These are phyloP conservation scores for Amphicarpaea edgeworthii DNA, from an alignment of 306 rosid genomes.

Conservation along the genomic window DNA sequence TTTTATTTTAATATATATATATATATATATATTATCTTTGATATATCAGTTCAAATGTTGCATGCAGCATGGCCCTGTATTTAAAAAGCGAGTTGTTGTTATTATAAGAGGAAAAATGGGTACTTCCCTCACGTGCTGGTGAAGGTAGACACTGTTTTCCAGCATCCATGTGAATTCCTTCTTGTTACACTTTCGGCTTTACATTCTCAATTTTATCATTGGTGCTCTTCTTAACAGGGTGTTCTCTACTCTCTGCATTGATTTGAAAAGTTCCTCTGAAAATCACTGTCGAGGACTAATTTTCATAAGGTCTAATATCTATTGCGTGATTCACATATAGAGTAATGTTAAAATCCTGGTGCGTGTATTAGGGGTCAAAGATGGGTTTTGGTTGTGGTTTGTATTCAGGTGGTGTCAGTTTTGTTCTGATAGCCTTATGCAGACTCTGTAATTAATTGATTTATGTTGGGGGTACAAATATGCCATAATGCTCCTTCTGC, in stretches of 20 bases:
- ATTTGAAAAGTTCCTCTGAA: background rate
- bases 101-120: background rate
- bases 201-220: background rate
- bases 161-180: constrained; percentile 11
- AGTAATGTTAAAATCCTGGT: too few relatives aligned
- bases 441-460: too few relatives aligned
- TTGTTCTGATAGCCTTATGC: too few relatives aligned
- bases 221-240: too few relatives aligned
- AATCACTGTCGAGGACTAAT: background rate
- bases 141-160: constrained; percentile 4
- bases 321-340: too few relatives aligned
- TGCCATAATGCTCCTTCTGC: too few relatives aligned
- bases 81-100: background rate
- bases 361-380: too few relatives aligned
- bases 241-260: background rate
- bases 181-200: background rate
- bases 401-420: too few relatives aligned
- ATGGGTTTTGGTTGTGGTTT: too few relatives aligned
- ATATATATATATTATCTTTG: background rate
- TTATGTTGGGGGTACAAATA: too few relatives aligned
- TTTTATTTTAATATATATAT: background rate
- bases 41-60: background rate
- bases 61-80: constrained; percentile 25
- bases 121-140: background rate
- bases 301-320: background rate